Evolutionary conservation across 345 rosid species (phyloP), one percentile per base, ranked within the genome.

Genomic region (Sonneratia caseolaris): DNA sequence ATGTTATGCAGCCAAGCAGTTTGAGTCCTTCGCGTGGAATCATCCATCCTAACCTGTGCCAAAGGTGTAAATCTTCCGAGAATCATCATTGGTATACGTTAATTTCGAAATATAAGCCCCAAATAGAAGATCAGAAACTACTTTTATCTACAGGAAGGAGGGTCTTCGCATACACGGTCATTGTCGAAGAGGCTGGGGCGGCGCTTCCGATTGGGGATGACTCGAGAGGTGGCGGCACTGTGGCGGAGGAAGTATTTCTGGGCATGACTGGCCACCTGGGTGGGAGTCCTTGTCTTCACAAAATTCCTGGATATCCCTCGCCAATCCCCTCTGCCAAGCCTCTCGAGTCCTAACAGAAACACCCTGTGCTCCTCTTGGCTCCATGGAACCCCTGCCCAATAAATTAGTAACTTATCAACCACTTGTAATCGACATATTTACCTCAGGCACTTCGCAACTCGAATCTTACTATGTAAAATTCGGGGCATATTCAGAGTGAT

Each of bases 201-300:
- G 37, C 74, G 76, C 37, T 65, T 76, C n/a, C 57, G 57, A 4
- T 53, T 53, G 57, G 57, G 22, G 22, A 16, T 47, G 15, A 38
- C 22, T 68, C 49, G 62, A 69, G 64, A n/a, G 15, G 42, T 0
- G 70, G 64, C 37, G 14, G 66, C 62, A 65, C 14, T 49, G 42
- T 64, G 81, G 65, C 84, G 59, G 37, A 78, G 79, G 49, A 81
- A 81, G 70, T 73, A 78, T 71, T 81, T 81, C 40, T 81, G 81
- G 19, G 84, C 81, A 71, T 81, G 84, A 66, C 84, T 81, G 2
- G 84, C 84, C 2, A 81, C 81, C 68, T 81, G 84, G 6, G 84
- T 73, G 57, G 84, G 81, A 64, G 79, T 81, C 71, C 81, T 81
- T 68, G 84, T 75, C 12, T 79, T 69, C 4, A 81, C 84, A 48